Conservation (phyloP, 805 yeast genomes). For the Ogataea trehalophila region DNA sequence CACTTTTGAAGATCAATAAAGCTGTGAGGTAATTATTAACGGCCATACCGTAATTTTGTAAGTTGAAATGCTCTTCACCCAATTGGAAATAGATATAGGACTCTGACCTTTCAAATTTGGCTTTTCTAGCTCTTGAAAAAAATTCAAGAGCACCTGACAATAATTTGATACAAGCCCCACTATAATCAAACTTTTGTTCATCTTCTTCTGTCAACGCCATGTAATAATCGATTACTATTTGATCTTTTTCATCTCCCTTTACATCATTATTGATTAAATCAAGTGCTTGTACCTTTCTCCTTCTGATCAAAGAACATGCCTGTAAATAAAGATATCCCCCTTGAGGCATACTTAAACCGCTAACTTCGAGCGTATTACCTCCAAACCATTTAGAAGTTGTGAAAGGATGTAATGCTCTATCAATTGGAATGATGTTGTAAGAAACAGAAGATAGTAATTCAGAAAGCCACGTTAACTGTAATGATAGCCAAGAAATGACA, state of each 20-base stretch:
- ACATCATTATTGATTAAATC: not conserved
- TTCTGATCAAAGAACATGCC: slow-evolving; percentile 30
- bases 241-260: not conserved
- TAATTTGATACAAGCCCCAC: slow-evolving; percentile 22
- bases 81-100: slow-evolving; percentile 43
- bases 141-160: slow-evolving; percentile 34
- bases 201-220: slow-evolving; percentile 22
- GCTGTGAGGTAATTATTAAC: slow-evolving; percentile 38
- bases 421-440: slow-evolving; percentile 33
- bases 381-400: slow-evolving; percentile 20
- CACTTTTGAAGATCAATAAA: slow-evolving; percentile 33
- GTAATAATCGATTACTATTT: slow-evolving; percentile 20
- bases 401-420: slow-evolving; percentile 30
- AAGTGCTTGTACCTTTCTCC: slow-evolving; percentile 18
- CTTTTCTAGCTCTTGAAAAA: slow-evolving; percentile 31
- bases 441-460: slow-evolving; percentile 51
- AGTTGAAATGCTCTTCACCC: slow-evolving; percentile 41
- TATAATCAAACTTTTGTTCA: slow-evolving; percentile 19
- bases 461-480: slow-evolving; percentile 65
- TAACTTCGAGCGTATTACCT: slow-evolving; percentile 7
- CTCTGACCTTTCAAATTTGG: slow-evolving; percentile 35
- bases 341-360: slow-evolving; percentile 35
- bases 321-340: slow-evolving; percentile 39
- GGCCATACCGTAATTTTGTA: slow-evolving; percentile 36
- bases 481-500: slow-evolving; percentile 48